Evolutionary conservation across 2,329 filamentous ascomycete species (phyloP).

Genomic region (Aspergillaceae sp.): DNA sequence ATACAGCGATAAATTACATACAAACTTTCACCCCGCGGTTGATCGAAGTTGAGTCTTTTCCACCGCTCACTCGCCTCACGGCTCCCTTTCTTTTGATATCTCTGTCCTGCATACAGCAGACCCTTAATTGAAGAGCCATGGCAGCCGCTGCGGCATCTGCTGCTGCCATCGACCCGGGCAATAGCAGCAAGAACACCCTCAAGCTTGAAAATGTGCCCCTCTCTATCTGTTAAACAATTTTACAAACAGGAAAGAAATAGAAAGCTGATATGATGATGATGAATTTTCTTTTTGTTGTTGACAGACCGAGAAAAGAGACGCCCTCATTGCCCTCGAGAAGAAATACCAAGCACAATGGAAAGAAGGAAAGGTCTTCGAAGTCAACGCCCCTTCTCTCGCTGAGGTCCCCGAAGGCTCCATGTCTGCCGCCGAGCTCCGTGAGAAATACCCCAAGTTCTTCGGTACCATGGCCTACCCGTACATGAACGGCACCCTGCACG

Average conservation of each 20-base stretch:
- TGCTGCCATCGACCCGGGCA: slow-evolving; percentile 47
- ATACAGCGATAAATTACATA: no score
- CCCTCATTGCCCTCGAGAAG: slow-evolving; percentile 54
- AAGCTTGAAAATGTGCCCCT: slow-evolving; percentile 51
- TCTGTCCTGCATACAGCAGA: slow-evolving; percentile 16
- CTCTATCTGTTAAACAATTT: no score
- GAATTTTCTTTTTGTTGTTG: neutral
- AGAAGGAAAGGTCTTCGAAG: slow-evolving; percentile 68
- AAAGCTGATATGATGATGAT: slow-evolving; percentile 8
- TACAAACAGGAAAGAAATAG: neutral
- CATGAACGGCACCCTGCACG: slow-evolving; percentile 83
- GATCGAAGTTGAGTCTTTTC: slow-evolving; percentile 5
- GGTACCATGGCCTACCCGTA: slow-evolving; percentile 70
- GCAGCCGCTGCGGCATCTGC: slow-evolving; percentile 43
- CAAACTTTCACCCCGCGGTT: slow-evolving; percentile 9
- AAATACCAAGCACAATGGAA: slow-evolving; percentile 86
- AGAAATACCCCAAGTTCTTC: slow-evolving; percentile 84
- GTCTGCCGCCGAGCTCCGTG: slow-evolving; percentile 63
- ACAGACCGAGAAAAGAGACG: slow-evolving; percentile 24
- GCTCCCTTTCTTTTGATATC: slow-evolving; percentile 3
- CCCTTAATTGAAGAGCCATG: slow-evolving; percentile 24
- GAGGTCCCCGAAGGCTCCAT: slow-evolving; percentile 71
- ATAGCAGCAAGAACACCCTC: slow-evolving; percentile 52
- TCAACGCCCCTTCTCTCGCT: slow-evolving; percentile 68
- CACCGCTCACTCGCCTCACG: slow-evolving; percentile 5